These are phyloP conservation scores for Serpula lacrymans DNA, from an alignment of 768 basidiomycete genomes.

Conservation along the genomic window DNA sequence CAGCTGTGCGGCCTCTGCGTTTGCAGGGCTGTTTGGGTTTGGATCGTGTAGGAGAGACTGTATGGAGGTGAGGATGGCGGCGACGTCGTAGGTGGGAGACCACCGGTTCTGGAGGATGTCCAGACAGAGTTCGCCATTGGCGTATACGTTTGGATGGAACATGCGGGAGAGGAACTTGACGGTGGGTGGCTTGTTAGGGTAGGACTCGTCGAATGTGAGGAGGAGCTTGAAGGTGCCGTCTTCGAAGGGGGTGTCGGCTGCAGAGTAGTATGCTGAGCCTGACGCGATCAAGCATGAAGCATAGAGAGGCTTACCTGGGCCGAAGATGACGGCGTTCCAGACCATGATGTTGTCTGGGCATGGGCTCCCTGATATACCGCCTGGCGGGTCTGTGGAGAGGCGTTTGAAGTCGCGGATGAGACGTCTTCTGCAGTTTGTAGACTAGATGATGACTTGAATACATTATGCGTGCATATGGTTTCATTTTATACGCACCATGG, in stretches of 20 bases:
- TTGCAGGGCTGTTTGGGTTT: constrained; percentile 97
- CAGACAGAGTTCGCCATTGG: constrained; percentile 95
- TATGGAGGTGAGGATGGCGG: constrained; percentile 95
- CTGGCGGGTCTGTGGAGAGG: constrained; percentile 90
- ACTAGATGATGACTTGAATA: constrained; percentile 43
- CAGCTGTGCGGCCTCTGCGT: constrained; percentile 95
- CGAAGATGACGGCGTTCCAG: constrained; percentile 99
- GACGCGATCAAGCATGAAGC: constrained; percentile 1
- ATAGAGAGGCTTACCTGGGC: constrained; percentile 67
- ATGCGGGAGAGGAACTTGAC: constrained; percentile 96
- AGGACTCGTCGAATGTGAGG: constrained; percentile 94
- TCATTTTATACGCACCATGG: constrained; percentile 17
- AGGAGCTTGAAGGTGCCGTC: constrained; percentile 98
- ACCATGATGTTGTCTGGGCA: constrained; percentile 99
- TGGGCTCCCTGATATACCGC: constrained; percentile 95
- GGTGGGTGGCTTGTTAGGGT: constrained; percentile 97
- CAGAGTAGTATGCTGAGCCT: not conserved
- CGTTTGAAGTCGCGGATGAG: constrained; percentile 98
- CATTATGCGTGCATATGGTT: not conserved
- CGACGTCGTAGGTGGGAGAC: constrained; percentile 99
- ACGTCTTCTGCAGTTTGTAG: constrained; percentile 90
- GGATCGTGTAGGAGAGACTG: constrained; percentile 96
- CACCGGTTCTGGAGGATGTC: constrained; percentile 99
- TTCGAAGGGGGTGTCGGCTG: constrained; percentile 98
- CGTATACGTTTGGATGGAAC: constrained; percentile 99